phyloP scores from a whole-genome alignment of 2,329 filamentous ascomycete species.

The Phyllosticta citrichinensis region DNA sequence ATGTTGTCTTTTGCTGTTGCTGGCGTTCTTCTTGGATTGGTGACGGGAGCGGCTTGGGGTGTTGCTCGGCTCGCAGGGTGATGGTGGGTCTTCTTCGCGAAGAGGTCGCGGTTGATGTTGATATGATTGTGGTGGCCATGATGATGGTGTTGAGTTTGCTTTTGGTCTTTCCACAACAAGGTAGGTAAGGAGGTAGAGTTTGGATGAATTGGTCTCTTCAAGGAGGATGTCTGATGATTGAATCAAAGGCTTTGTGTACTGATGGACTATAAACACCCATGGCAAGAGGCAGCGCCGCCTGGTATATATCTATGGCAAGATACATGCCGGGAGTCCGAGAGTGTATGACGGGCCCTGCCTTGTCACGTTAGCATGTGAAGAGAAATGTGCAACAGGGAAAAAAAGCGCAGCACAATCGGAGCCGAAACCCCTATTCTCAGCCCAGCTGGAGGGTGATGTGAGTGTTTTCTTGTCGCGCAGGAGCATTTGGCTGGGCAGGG shows the following conservation, averaged over 20 bases:
- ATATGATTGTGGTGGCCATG: constrained; percentile 34
- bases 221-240: neutral
- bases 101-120: constrained; percentile 17
- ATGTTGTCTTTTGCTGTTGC: neutral
- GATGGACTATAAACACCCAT: neutral
- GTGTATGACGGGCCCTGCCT: neutral
- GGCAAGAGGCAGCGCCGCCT: neutral
- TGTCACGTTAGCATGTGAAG: neutral
- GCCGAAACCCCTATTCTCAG: neutral
- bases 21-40: constrained; percentile 2
- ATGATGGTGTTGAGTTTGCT: constrained; percentile 31
- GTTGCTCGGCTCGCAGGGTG: constrained; percentile 2
- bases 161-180: neutral
- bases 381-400: neutral
- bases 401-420: neutral
- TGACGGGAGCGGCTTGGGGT: constrained; percentile 11
- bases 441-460: neutral
- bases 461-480: neutral
- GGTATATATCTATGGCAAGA: neutral
- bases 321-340: neutral
- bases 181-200: neutral
- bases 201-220: neutral
- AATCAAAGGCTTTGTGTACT: neutral
- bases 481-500: neutral
- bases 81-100: neutral